These are phyloP conservation scores for Dimocarpus longan DNA, from an alignment of 345 rosid genomes.

Conservation along the genomic window DNA sequence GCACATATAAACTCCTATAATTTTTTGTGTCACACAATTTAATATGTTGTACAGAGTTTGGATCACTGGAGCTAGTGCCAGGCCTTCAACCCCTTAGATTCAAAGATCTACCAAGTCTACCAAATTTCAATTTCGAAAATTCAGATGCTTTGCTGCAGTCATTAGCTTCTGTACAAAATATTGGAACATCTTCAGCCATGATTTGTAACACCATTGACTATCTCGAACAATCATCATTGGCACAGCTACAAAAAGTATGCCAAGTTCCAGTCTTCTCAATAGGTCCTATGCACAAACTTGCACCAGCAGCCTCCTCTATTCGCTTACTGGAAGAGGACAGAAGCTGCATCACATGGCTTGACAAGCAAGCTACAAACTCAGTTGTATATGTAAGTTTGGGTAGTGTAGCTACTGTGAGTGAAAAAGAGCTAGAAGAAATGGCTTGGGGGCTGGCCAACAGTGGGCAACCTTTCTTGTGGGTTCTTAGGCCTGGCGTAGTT, in stretches of 20 bases:
- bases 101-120: slow-evolving; percentile 30
- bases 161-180: neutral
- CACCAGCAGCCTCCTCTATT: slow-evolving; percentile 2
- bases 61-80: neutral
- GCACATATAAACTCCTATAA: neutral
- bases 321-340: slow-evolving; percentile 34
- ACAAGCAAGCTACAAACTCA: slow-evolving; percentile 24
- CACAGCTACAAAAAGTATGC: slow-evolving; percentile 8
- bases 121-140: neutral
- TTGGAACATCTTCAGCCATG: slow-evolving; percentile 24
- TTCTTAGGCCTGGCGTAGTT: slow-evolving; percentile 25
- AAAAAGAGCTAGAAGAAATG: slow-evolving; percentile 25
- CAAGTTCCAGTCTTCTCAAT: slow-evolving; percentile 21
- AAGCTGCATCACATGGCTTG: slow-evolving; percentile 31
- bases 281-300: slow-evolving; percentile 38
- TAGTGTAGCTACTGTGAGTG: slow-evolving; percentile 28
- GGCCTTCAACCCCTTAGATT: neutral
- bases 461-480: slow-evolving; percentile 36
- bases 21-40: neutral
- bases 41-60: neutral
- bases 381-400: slow-evolving; percentile 35
- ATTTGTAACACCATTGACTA: slow-evolving; percentile 35
- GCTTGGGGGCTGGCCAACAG: slow-evolving; percentile 35
- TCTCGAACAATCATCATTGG: slow-evolving; percentile 21
- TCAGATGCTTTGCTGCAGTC: slow-evolving; percentile 16